Evolutionary conservation across 352 stramenopile species (phyloP), one percentile per base, ranked within the genome.

Genomic region (Phytophthora meadii): DNA sequence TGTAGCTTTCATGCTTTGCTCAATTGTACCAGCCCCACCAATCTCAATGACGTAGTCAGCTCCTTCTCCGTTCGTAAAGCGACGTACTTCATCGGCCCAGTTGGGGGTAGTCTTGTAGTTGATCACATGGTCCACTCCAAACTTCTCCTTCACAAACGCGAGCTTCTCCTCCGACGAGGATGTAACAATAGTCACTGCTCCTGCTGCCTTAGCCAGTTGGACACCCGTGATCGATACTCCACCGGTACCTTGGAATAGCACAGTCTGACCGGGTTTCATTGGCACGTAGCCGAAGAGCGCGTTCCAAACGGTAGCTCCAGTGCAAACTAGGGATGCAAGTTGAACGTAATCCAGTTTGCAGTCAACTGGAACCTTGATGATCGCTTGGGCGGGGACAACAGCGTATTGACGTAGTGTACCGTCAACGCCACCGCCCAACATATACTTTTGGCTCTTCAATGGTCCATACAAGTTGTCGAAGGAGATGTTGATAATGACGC

Each of bases 41-140:
- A 69, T 77, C 50, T 79, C 71, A 51, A 79, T 54, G 4, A 79
- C 52, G 46, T 72, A 72, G 67, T 79, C 67, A 12, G 49, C 67
- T n/a, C 71, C 63, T 24, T 61, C 55, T 46, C 59, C 58, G 25
- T 61, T 52, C 11, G 63, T 76, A 46, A 79, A 25, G 4, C 32
- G 34, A 15, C 52, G 59, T 19, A 70, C 62, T 59, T 74, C 63
- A 4, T 61, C 64, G 1, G 54, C 65, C 67, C 71, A 79, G 42
- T 79, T 62, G 5, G 71, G 58, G 1, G 58, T 79, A 28, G 40
- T 72, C 22, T 40, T 19, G 48, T 79, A 79, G 63, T 76, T 79
- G 57, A 79, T 66, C 15, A 63, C 60, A 52, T 74, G 48, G 50
- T 76, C 67, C 14, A 65, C 62, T 14, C 58, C 66, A 41, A 76